Conservation (phyloP, 164 flowering plant genomes). For the Aristolochia fimbriata region DNA sequence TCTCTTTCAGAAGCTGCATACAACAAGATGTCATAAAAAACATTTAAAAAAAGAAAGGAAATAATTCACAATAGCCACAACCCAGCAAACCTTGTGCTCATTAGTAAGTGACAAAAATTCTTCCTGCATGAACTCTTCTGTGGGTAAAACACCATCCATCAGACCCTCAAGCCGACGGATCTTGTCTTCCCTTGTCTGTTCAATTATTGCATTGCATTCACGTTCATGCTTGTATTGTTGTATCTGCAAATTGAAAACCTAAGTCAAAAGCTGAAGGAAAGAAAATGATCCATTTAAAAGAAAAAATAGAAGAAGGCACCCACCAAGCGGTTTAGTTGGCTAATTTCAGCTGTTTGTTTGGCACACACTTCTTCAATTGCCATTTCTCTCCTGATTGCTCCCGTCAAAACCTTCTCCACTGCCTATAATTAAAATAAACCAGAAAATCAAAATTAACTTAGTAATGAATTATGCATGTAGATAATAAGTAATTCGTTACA, state of each 20-base stretch:
- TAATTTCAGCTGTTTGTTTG: conserved; percentile 74
- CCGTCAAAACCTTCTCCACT: conserved; percentile 93
- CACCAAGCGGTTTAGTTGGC: conserved; percentile 86
- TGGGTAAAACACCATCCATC: conserved; percentile 86
- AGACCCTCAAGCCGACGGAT: conserved; percentile 86
- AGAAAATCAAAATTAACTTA: background rate
- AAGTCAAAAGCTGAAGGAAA: background rate
- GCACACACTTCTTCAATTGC: conserved; percentile 81
- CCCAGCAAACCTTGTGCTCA: conserved; percentile 58
- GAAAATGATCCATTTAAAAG: background rate
- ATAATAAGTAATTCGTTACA: background rate
- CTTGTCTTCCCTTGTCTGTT: conserved; percentile 85
- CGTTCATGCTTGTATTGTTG: conserved; percentile 97
- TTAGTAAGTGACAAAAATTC: conserved; percentile 58
- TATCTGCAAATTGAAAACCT: conserved; percentile 33
- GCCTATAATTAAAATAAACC: conserved; percentile 39
- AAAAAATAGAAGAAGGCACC: conserved; percentile 9
- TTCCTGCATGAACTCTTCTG: conserved; percentile 82
- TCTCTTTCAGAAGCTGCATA: conserved; percentile 69
- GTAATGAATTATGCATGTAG: background rate
- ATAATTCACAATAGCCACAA: background rate
- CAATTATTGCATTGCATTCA: conserved; percentile 83
- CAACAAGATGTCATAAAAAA: background rate
- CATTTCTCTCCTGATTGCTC: conserved; percentile 94
- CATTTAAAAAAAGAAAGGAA: background rate